These are phyloP conservation scores for Talaromyces sp. DNA, from an alignment of 2,329 filamentous ascomycete genomes.

Conservation along the genomic window DNA sequence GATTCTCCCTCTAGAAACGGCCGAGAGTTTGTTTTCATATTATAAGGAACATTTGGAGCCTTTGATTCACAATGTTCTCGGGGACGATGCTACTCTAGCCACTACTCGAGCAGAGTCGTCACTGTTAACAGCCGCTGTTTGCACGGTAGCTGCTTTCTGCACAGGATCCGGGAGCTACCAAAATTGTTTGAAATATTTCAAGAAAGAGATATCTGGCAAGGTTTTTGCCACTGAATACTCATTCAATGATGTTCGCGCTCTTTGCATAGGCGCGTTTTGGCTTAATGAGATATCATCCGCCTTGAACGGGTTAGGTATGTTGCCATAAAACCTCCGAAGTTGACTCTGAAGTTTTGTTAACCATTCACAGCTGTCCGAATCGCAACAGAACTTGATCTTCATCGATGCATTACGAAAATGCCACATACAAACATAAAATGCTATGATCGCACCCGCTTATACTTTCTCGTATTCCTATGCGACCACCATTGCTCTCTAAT, in stretches of 20 bases:
- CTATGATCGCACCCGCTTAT: constrained; percentile 33
- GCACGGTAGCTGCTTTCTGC: constrained; percentile 25
- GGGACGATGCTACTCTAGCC: constrained; percentile 18
- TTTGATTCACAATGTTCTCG: constrained; percentile 13
- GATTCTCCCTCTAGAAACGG: background rate
- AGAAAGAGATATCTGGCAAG: constrained; percentile 11
- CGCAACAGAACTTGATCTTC: constrained; percentile 32
- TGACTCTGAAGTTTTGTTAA: constrained; percentile 14
- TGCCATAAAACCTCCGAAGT: background rate
- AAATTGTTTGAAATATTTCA: constrained; percentile 10
- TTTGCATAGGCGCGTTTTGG: constrained; percentile 37
- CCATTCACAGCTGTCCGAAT: constrained; percentile 31
- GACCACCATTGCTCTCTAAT: constrained; percentile 36
- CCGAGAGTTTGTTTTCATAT: background rate
- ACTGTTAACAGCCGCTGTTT: constrained; percentile 29
- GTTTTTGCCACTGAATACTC: constrained; percentile 14
- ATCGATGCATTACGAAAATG: constrained; percentile 29
- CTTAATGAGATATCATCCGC: constrained; percentile 21
- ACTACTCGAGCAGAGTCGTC: constrained; percentile 25
- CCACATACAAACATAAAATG: constrained; percentile 24
- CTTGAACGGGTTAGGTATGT: constrained; percentile 16
- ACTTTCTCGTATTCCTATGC: constrained; percentile 36
- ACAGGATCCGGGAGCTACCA: constrained; percentile 9
- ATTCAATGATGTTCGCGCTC: constrained; percentile 26
- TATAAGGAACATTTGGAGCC: background rate